These are phyloP conservation scores for Salix caprea DNA, from an alignment of 345 rosid species.

Conservation along the genomic window DNA sequence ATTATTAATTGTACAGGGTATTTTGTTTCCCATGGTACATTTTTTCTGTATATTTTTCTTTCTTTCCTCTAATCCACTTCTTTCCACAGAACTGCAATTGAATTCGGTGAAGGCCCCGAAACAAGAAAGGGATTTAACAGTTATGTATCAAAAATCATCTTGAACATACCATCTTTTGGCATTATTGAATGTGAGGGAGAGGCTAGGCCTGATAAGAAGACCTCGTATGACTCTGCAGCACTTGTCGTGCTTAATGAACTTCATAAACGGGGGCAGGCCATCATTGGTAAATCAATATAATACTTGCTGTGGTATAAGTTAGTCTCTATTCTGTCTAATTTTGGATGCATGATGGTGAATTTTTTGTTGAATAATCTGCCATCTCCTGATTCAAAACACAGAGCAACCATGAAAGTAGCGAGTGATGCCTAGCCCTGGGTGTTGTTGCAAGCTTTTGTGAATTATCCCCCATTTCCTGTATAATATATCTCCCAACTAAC, in stretches of 20 bases:
- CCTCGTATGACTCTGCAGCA: conserved; percentile 76
- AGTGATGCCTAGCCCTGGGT: neutral
- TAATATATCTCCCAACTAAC: neutral
- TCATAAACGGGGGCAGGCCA: conserved; percentile 41
- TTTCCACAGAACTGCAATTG: conserved; percentile 40
- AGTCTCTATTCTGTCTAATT: neutral
- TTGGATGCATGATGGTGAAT: neutral
- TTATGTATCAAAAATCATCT: conserved; percentile 45
- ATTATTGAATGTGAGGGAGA: conserved; percentile 48
- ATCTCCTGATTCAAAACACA: neutral
- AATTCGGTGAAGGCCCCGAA: conserved; percentile 40
- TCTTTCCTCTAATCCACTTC: neutral
- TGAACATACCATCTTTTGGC: conserved; percentile 53
- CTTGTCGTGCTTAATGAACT: conserved; percentile 54
- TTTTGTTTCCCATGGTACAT: neutral
- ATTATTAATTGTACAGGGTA: neutral
- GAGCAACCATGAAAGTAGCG: neutral
- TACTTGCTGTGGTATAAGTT: neutral
- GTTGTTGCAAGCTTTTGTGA: neutral
- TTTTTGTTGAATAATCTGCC: too few relatives aligned
- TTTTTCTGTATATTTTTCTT: neutral
- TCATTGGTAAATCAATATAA: conserved; percentile 21
- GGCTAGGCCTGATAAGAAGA: conserved; percentile 74
- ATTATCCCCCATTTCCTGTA: too few relatives aligned
- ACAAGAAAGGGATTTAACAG: conserved; percentile 42